Evolutionary conservation across 2,329 filamentous ascomycete species (phyloP).

Genomic region (Hymenoscyphus infarciens): DNA sequence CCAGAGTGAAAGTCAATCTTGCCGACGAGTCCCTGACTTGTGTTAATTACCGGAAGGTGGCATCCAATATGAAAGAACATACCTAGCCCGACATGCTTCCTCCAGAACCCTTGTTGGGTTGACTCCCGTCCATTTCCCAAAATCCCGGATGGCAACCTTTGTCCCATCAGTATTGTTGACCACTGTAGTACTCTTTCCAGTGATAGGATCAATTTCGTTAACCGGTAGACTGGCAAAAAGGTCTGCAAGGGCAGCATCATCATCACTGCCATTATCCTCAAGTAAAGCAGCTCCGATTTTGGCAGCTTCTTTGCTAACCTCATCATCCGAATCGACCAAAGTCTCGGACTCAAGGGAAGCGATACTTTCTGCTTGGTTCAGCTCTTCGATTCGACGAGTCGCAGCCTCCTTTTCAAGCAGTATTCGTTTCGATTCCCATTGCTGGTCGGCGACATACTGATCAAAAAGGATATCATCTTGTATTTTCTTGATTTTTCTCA

Average conservation of each 20-base stretch:
- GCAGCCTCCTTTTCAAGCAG: constrained; percentile 57
- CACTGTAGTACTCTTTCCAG: constrained; percentile 56
- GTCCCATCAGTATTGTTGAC: constrained; percentile 50
- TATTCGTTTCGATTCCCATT: constrained; percentile 60
- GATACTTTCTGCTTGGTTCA: constrained; percentile 23
- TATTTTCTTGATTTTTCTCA: constrained; percentile 71
- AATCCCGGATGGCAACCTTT: constrained; percentile 68
- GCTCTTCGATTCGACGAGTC: constrained; percentile 6
- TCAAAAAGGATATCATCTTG: constrained; percentile 78
- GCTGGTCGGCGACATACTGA: constrained; percentile 57
- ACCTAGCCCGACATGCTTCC: constrained; percentile 82
- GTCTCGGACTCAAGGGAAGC: constrained; percentile 28
- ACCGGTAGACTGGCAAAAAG: constrained; percentile 60
- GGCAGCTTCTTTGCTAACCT: constrained; percentile 53
- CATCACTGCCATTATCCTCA: constrained; percentile 48
- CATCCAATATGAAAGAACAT: constrained; percentile 22
- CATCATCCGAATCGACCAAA: constrained; percentile 42
- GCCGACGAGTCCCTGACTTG: constrained; percentile 63
- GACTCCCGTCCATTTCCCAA: constrained; percentile 77
- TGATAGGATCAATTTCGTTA: constrained; percentile 54
- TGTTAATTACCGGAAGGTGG: not conserved
- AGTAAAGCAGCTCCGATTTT: constrained; percentile 57
- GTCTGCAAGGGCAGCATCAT: constrained; percentile 51
- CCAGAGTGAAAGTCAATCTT: constrained; percentile 61
- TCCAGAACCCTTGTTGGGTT: constrained; percentile 74